Percentiles rank a stretch among this genome's conserved stretches.
Evolutionary conservation across 305 asterid species (phyloP).

Genomic region (Solanum hybrid): DNA sequence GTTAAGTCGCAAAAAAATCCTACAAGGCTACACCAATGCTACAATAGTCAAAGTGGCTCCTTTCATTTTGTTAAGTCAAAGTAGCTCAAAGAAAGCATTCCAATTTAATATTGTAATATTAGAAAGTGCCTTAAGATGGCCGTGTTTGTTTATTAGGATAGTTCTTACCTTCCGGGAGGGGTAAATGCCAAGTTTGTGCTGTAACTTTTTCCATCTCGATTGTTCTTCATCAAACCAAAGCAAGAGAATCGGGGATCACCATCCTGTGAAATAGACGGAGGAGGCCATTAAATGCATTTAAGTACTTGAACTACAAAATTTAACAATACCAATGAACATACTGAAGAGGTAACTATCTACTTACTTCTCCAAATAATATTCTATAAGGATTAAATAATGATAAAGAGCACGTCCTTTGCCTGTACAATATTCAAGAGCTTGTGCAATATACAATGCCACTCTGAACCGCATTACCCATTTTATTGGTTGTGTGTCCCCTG

Average conservation of each 20-base stretch:
- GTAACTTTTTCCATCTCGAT: conserved; percentile 66
- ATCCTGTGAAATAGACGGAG: conserved; percentile 26
- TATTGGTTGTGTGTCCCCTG: conserved; percentile 73
- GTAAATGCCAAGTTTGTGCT: conserved; percentile 64
- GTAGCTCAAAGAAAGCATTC: neutral
- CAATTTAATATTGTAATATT: neutral
- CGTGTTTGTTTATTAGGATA: neutral
- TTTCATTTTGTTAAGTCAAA: neutral
- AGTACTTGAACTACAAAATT: neutral
- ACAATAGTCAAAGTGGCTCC: neutral
- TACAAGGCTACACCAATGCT: neutral
- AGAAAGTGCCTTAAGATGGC: neutral
- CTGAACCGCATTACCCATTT: conserved; percentile 77
- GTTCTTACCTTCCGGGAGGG: conserved; percentile 48
- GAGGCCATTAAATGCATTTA: neutral
- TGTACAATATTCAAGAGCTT: conserved; percentile 67
- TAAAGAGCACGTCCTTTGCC: conserved; percentile 48
- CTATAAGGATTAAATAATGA: conserved; percentile 70
- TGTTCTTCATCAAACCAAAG: conserved; percentile 64
- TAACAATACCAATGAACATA: neutral
- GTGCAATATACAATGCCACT: conserved; percentile 53
- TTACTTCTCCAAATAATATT: conserved; percentile 59
- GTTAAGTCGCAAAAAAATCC: neutral
- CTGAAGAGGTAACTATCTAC: neutral
- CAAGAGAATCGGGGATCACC: conserved; percentile 60